These are phyloP conservation scores for Candida hungchunana DNA, from an alignment of 805 yeast genomes.

Conservation along the genomic window DNA sequence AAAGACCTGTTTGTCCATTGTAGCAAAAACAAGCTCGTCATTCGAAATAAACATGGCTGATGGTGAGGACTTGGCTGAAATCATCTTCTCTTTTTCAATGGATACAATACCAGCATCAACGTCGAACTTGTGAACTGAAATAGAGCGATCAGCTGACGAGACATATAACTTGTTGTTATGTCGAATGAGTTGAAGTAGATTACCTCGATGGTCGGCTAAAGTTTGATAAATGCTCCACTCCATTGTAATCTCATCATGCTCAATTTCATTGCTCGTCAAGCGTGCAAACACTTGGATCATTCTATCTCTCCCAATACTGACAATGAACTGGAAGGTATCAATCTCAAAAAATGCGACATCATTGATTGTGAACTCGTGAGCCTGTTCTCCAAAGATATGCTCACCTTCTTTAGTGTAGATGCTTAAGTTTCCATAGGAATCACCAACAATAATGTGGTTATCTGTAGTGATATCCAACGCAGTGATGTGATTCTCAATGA, in stretches of 20 bases:
- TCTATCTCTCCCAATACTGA: constrained; percentile 55
- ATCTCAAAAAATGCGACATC: constrained; percentile 37
- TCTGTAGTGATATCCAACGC: constrained; percentile 34
- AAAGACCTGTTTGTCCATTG: constrained; percentile 45
- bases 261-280: constrained; percentile 7
- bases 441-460: constrained; percentile 39
- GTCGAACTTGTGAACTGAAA: constrained; percentile 45
- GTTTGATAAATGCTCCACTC: constrained; percentile 58
- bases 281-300: constrained; percentile 52
- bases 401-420: constrained; percentile 19
- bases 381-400: constrained; percentile 32
- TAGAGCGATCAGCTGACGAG: constrained; percentile 58
- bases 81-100: constrained; percentile 38
- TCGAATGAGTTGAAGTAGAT: constrained; percentile 37
- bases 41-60: constrained; percentile 33
- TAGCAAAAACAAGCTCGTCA: constrained; percentile 44
- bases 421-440: constrained; percentile 42
- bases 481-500: constrained; percentile 37
- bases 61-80: constrained; percentile 51
- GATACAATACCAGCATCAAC: constrained; percentile 22
- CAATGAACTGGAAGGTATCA: constrained; percentile 29
- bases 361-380: constrained; percentile 50
- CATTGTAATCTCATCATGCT: constrained; percentile 18
- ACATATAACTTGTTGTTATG: constrained; percentile 36
- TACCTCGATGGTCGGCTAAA: constrained; percentile 54